Evolutionary conservation across 176 grass and related monocot genomes (phyloP).

Genomic region (Eleusine indica): DNA sequence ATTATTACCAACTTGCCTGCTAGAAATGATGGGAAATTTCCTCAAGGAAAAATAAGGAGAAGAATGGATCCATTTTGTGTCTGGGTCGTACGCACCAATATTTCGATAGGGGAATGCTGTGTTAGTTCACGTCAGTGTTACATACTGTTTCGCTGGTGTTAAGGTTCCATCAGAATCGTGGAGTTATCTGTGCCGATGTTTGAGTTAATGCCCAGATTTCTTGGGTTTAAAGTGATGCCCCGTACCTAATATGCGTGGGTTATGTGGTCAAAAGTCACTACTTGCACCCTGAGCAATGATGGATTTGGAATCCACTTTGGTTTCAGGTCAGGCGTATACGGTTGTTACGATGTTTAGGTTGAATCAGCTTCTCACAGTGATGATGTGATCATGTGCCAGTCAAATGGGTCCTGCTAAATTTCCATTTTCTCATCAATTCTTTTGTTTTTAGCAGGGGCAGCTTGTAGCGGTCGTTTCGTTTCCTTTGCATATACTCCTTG

Average conservation of each 20-base stretch:
- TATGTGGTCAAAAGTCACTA: slow-evolving; percentile 14
- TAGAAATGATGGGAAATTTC: neutral
- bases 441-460: slow-evolving; percentile 37
- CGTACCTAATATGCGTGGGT: slow-evolving; percentile 22
- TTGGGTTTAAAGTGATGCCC: slow-evolving; percentile 39
- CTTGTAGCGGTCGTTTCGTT: slow-evolving; percentile 14
- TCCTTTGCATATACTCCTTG: neutral
- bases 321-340: slow-evolving; percentile 24
- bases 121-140: neutral
- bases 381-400: slow-evolving; percentile 15
- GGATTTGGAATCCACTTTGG: slow-evolving; percentile 24
- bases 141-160: neutral
- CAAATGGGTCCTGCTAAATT: slow-evolving; percentile 8
- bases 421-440: slow-evolving; percentile 21
- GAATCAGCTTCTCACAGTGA: slow-evolving; percentile 7
- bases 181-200: neutral
- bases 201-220: slow-evolving; percentile 15
- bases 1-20: neutral
- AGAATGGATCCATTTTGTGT: neutral
- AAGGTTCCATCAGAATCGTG: slow-evolving; percentile 3
- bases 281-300: slow-evolving; percentile 27
- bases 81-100: neutral
- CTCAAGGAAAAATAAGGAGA: neutral
- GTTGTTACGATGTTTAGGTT: slow-evolving; percentile 42
- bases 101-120: neutral